Percentiles rank a stretch among this genome's conserved stretches.
Conservation (phyloP, 345 rosid genomes). For the Leavenworthia alabamica region DNA sequence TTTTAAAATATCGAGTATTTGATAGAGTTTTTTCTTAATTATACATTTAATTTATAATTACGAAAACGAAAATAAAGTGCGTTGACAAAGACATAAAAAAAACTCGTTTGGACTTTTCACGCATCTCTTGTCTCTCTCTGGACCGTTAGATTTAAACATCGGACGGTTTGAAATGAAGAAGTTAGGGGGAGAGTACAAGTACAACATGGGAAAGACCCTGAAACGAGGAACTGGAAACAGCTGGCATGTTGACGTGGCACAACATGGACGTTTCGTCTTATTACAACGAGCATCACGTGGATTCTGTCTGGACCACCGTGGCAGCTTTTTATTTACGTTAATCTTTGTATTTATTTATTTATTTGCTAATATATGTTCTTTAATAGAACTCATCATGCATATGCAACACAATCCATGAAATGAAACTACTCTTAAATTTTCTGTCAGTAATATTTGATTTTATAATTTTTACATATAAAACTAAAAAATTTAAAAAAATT, state of each 20-base stretch:
- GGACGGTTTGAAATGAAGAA: neutral
- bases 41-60: neutral
- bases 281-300: conserved; percentile 30
- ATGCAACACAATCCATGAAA: neutral
- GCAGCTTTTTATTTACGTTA: conserved; percentile 8
- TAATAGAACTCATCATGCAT: neutral
- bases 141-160: conserved; percentile 13
- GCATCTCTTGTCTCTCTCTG: neutral
- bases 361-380: neutral
- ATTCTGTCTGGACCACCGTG: conserved; percentile 28
- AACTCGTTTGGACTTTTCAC: neutral
- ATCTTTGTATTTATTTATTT: neutral
- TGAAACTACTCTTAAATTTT: neutral
- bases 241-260: conserved; percentile 24
- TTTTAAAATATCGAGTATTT: too few species aligned
- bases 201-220: conserved; percentile 26
- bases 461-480: too few species aligned
- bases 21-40: neutral
- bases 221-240: conserved; percentile 27
- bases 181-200: neutral
- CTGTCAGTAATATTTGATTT: too few species aligned
- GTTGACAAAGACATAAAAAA: neutral
- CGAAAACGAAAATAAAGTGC: neutral
- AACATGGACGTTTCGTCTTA: conserved; percentile 7
- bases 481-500: too few species aligned